Base-by-base conservation (phyloP, 2,329 filamentous ascomycete species). In the Cylindrodendrum hubeiense region DNA sequence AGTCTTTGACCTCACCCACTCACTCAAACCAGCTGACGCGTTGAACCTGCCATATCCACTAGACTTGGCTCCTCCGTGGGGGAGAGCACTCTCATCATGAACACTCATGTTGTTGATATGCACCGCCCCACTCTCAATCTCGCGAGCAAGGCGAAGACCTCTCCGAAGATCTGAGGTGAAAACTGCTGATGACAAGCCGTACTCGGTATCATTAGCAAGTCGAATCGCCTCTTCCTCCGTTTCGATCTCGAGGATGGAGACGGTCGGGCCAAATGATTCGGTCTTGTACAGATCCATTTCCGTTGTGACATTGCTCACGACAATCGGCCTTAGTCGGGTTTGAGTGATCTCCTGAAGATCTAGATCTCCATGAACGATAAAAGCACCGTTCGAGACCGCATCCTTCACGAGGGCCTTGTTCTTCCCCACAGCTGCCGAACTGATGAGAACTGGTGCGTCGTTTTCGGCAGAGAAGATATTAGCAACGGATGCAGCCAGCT, bases 171-270 rank as follows among this genome's bases (percentile, higher is more conserved):
- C 89, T 69, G 86, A 82, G 0, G 93, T 94, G 77, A 94, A 97
- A 2, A 97, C 87, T 0, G 92, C 86, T 3, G 89, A 86, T 3
- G 85, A 83, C 10, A 97, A 84, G 4, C 93, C 93, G 75, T 94
- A 96, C 53, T 94, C 91, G 1, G 91, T 94, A 72, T 95, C 92
- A 75, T 97, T 97, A 15, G 93, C 92, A 19, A 95, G 81, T 30
- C 84, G 81, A 24, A 96, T 79, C 0, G 92, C 93, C 69, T 94
- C 90, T 33, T 93, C 91, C 50, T 93, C 91, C 3, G 80, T 83
- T n/a, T 89, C 84, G 26, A 95, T 84, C 22, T 86, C 83, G 15
- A 91, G 87, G 21, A 96, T 74, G 17, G 89, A 89, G 1, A 94
- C 91, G 0, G 87, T 89, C 0, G 94, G 93, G 0, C 92, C 93